Evolutionary conservation across 257 asterid species (phyloP).

Genomic region (Solanum neorickii): DNA sequence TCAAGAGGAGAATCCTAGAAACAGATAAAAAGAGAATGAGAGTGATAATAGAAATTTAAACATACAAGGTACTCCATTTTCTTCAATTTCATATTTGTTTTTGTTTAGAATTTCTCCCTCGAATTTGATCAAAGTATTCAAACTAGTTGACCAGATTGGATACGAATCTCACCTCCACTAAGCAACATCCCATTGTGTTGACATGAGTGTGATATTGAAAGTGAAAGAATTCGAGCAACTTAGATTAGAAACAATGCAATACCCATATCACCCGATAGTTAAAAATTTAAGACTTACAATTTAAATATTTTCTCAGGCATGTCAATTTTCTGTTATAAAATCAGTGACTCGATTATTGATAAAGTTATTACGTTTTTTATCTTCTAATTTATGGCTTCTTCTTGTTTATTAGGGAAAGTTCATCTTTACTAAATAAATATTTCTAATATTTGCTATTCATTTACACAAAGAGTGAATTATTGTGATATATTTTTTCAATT

Average conservation of each 20-base stretch:
- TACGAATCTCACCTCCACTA: neutral
- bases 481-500: too few species aligned
- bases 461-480: too few species aligned
- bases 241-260: neutral
- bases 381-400: too few species aligned
- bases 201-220: neutral
- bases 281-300: too few species aligned
- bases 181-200: neutral
- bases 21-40: neutral
- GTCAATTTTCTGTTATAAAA: too few species aligned
- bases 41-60: neutral
- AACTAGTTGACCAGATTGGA: neutral
- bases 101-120: neutral
- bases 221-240: neutral
- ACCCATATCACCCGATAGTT: neutral
- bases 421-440: too few species aligned
- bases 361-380: too few species aligned
- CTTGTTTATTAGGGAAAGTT: too few species aligned
- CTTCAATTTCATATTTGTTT: neutral
- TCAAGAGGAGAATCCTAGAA: too few species aligned
- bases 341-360: too few species aligned
- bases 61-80: neutral
- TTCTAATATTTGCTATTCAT: too few species aligned
- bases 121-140: neutral
- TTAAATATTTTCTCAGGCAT: too few species aligned